Base-by-base conservation (phyloP, 2,329 filamentous ascomycete genomes). In the Incumbomyces lentus region DNA sequence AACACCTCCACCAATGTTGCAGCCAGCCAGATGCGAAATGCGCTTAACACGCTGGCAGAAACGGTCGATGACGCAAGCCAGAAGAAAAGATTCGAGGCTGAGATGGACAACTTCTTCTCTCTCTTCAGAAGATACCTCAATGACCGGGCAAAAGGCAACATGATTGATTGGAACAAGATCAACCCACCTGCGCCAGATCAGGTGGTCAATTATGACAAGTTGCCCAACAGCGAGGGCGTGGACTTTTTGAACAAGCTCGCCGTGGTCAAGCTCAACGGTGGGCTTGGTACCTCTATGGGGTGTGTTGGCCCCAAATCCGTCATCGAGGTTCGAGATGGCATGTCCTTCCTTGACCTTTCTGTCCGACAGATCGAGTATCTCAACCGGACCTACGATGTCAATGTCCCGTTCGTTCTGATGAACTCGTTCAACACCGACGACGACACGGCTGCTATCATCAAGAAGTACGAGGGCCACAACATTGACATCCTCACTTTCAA, bases 371-470 rank as follows among this genome's bases (percentile, higher is more conserved):
- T 98, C 64, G 92, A 98, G 75, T 93, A 88, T 76, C 83, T 98
- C 59, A 98, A 98, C 83, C 85, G 89, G 68, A 96, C 88, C 55
- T 96, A 95, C 75, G 79, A 84, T 60, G 87, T 93, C 68, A 96
- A 95, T 66, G 92, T 98, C 30, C 92, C 92, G 40, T 95, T 98
- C 70, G 82, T 98, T 58, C 82, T 98, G 60, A 98, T 98, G 92
- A 98, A 98, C 82, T 96, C 92, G 47, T 98, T 98, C 85, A 98
- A 98, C 80, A 98, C 92, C 66, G 89, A 98, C 68, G 81, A 90
- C 61, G 92, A 98, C 65, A 98, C 92, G 43, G 88, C 89, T 53
- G 88, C 87, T 70, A 98, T 98, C 72, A 98, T 98, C 76, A 98
- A 98, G 82, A 98, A 98, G 77, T 98, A 96, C 73, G 90, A 98